Evolutionary conservation across 306 rosid genomes (phyloP).

Genomic region (Datisca glomerata): DNA sequence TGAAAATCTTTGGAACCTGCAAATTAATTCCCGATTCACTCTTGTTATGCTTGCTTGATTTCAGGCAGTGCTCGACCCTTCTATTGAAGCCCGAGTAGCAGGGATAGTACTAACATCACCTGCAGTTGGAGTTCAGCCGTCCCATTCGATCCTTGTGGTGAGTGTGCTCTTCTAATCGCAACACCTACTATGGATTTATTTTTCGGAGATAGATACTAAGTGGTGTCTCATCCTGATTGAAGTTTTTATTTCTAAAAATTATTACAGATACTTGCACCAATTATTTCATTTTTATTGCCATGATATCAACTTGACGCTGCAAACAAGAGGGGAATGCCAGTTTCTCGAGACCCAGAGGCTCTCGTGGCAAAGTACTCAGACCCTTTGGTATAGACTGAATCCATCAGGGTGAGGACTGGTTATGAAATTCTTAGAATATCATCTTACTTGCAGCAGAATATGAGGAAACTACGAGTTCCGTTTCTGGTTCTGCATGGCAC

Average conservation of each 20-base stretch:
- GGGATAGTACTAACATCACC: conserved; percentile 84
- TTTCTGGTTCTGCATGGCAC: conserved; percentile 83
- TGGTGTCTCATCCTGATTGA: too few relatives aligned
- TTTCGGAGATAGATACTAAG: too few relatives aligned
- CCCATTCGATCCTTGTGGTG: conserved; percentile 67
- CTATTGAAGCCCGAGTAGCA: conserved; percentile 40
- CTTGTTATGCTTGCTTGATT: conserved; percentile 7
- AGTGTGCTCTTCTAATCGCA: conserved; percentile 6
- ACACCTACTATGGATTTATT: not conserved
- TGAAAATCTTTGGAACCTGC: too few relatives aligned
- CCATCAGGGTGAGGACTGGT: conserved; percentile 66
- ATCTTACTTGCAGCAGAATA: conserved; percentile 55
- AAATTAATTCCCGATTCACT: too few relatives aligned
- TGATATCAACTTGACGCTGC: conserved; percentile 51
- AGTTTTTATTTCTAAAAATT: too few relatives aligned
- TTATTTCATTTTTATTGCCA: conserved; percentile 55
- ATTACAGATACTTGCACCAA: conserved; percentile 77
- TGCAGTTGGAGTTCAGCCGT: conserved; percentile 73
- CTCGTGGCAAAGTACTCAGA: conserved; percentile 72
- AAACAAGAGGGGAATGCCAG: conserved; percentile 43
- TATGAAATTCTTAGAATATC: conserved; percentile 63
- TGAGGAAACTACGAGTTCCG: conserved; percentile 46
- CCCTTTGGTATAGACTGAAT: conserved; percentile 68
- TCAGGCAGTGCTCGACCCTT: conserved; percentile 69
- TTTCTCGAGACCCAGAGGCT: conserved; percentile 75